Evolutionary conservation across 2,329 filamentous ascomycete genomes (phyloP), one percentile per base, ranked within the genome.

Genomic region (Colletotrichum salicis): DNA sequence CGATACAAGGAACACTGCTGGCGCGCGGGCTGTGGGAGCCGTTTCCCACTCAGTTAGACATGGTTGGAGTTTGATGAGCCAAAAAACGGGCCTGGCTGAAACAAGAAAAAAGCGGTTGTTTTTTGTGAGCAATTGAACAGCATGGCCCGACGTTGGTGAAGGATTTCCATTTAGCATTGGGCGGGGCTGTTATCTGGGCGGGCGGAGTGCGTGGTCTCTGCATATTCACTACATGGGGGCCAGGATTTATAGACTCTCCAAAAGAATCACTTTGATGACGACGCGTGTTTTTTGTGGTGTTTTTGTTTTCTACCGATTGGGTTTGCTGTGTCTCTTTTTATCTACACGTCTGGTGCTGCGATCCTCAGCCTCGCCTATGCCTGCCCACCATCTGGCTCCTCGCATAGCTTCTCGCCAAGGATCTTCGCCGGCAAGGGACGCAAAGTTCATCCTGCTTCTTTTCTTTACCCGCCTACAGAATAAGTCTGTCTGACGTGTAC

Each of bases 381-480:
- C 15, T 41, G 37, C 13, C 13, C 13, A 29, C 27, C 27, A 29
- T 29, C 27, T 5, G 4, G 27, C 27, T 29, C 27, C 27, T 41
- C 5, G 37, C 6, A 10, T 3, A 41, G 37, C 37, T 19, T 10
- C 37, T 41, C 2, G 5, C 37, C 37, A 41, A 19, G 12, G 15
- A 41, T 19, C 37, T 8, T 19, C 64, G 19, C 73, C 72, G 5
- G 33, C 70, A 31, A 61, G 57, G 0, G 74, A 62, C 19, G 75
- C 74, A 11, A 72, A 73, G 0, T 67, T 64, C 15, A 64, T 73
- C 31, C 52, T 77, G 4, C 72, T 77, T n/a, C 64, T 78, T 13
- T 59, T 77, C 41, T 75, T 77, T 60, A 75, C 74, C 1, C 76
- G 74, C 56, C 52, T 77, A 3, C 76, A 74, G 76, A 77, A 74